Conservation (phyloP, 2,329 filamentous ascomycete genomes). For the Ascomycota sp. region DNA sequence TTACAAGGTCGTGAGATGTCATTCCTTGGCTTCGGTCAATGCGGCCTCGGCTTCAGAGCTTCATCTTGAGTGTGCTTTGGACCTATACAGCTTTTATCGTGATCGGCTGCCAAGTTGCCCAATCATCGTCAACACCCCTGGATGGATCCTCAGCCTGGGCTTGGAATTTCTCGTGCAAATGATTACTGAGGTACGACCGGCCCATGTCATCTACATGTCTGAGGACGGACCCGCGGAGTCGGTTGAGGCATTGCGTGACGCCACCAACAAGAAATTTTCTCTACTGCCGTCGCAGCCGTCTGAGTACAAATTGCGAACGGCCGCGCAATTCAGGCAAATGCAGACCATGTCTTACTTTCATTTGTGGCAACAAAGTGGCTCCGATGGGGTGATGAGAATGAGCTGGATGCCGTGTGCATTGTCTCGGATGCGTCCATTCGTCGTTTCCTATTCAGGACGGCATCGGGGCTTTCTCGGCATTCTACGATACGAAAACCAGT, state of each 20-base stretch:
- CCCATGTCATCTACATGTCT: slow-evolving; percentile 46
- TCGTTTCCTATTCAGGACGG: slow-evolving; percentile 33
- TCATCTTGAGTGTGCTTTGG: slow-evolving; percentile 39
- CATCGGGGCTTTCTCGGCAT: slow-evolving; percentile 37
- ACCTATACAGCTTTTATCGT: slow-evolving; percentile 38
- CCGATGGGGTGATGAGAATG: slow-evolving; percentile 2
- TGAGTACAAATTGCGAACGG: slow-evolving; percentile 33
- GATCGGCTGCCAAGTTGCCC: slow-evolving; percentile 23
- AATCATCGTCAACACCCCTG: slow-evolving; percentile 50
- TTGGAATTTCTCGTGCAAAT: slow-evolving; percentile 40
- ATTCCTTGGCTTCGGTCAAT: slow-evolving; percentile 41
- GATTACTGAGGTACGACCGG: slow-evolving; percentile 28
- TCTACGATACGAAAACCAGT: slow-evolving; percentile 42
- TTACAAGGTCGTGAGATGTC: slow-evolving; percentile 29
- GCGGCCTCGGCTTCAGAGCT: slow-evolving; percentile 44
- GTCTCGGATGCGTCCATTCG: slow-evolving; percentile 32
- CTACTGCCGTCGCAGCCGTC: slow-evolving; percentile 35
- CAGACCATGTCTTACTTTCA: slow-evolving; percentile 69
- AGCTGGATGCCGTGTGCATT: slow-evolving; percentile 33
- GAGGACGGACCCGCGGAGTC: slow-evolving; percentile 35
- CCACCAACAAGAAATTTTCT: slow-evolving; percentile 20
- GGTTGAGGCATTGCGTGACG: slow-evolving; percentile 27
- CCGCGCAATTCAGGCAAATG: slow-evolving; percentile 47
- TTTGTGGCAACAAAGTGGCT: slow-evolving; percentile 1
- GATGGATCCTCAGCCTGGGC: slow-evolving; percentile 51